Evolutionary conservation across 768 basidiomycete genomes (phyloP).

Genomic region (Suillus fuscotomentosus): DNA sequence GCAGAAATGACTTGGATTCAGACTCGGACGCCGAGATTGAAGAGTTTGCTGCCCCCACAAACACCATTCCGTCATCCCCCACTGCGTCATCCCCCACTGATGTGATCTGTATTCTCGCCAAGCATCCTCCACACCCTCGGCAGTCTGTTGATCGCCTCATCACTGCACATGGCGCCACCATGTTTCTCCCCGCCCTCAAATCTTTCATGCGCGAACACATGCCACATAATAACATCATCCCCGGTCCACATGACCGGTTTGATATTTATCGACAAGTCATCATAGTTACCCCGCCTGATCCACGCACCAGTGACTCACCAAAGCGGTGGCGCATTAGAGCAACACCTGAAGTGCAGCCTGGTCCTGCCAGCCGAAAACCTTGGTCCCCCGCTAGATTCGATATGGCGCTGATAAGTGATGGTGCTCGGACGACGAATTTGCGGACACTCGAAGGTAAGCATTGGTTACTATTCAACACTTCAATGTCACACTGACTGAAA

Average conservation of each 20-base stretch:
- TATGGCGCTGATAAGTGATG: neutral
- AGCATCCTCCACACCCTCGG: too few relatives aligned
- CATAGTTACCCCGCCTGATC: neutral
- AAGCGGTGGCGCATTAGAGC: neutral
- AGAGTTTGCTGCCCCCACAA: too few relatives aligned
- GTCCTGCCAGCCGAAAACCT: neutral
- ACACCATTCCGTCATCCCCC: too few relatives aligned
- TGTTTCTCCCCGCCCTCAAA: neutral
- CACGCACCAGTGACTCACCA: neutral
- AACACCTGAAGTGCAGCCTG: neutral
- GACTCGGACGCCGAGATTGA: too few relatives aligned
- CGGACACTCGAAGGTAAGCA: neutral
- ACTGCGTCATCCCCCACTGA: too few relatives aligned
- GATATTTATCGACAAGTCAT: neutral
- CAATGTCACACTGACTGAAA: neutral
- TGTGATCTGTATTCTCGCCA: too few relatives aligned
- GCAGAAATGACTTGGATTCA: too few relatives aligned
- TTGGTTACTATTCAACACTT: neutral
- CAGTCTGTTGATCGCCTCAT: too few relatives aligned
- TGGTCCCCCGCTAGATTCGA: neutral
- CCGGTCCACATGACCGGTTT: neutral
- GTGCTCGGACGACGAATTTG: neutral
- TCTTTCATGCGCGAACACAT: neutral
- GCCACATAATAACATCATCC: neutral
- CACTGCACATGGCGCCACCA: neutral